A percentile compares a stretch with the other conserved stretches of the same genome.
These are phyloP conservation scores for Penicillium paxilli DNA, from an alignment of 495 filamentous ascomycete genomes.

Conservation along the genomic window DNA sequence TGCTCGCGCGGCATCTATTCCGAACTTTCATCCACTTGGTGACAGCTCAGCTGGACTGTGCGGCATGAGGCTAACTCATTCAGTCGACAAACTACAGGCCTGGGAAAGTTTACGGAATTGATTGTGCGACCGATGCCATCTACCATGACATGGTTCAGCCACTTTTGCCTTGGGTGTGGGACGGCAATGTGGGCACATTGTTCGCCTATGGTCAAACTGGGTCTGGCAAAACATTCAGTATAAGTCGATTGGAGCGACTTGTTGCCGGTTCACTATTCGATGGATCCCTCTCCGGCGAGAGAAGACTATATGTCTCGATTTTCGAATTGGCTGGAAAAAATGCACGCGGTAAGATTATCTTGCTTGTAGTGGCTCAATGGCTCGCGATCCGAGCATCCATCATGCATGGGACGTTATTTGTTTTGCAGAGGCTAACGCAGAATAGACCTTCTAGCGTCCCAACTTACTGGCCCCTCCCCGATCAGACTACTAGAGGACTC, in stretches of 20 bases:
- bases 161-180: slow-evolving; percentile 30
- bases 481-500: slow-evolving; percentile 31
- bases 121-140: slow-evolving; percentile 18
- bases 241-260: slow-evolving; percentile 25
- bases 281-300: slow-evolving; percentile 16
- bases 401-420: too few species aligned
- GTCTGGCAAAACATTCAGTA: slow-evolving; percentile 48
- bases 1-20: neutral
- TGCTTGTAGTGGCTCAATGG: too few species aligned
- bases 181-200: slow-evolving; percentile 32
- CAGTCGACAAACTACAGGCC: slow-evolving; percentile 12
- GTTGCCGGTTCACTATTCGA: slow-evolving; percentile 28
- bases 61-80: neutral
- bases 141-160: slow-evolving; percentile 23
- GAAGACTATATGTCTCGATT: slow-evolving; percentile 27
- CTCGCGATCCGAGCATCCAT: too few species aligned
- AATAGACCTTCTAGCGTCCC: slow-evolving; percentile 25
- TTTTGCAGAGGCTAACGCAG: too few species aligned
- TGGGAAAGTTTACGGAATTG: slow-evolving; percentile 17
- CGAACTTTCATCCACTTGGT: neutral
- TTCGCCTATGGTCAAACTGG: slow-evolving; percentile 51
- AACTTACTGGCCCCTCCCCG: neutral
- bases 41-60: neutral
- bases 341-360: slow-evolving; percentile 18
- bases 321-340: slow-evolving; percentile 33